Conservation (phyloP, 306 rosid genomes). For the Canavalia ensiformis region DNA sequence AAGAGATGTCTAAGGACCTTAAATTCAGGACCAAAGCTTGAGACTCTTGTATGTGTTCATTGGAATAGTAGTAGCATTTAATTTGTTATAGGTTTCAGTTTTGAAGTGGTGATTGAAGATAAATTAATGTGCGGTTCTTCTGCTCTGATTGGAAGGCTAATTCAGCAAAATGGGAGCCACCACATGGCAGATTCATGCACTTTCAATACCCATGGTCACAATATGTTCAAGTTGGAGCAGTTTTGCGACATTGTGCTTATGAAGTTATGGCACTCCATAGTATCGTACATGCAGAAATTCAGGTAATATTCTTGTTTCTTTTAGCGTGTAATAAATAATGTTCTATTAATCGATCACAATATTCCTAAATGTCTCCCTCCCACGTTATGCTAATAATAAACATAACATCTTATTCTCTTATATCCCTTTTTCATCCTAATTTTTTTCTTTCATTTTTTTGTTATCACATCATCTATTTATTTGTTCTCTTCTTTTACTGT, state of each 20-base stretch:
- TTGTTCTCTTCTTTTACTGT: too few relatives aligned
- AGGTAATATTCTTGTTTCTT: conserved; percentile 48
- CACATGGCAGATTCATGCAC: conserved; percentile 79
- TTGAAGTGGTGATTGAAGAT: neutral
- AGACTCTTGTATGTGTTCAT: conserved; percentile 59
- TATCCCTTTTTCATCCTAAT: too few relatives aligned
- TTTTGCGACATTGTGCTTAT: conserved; percentile 72
- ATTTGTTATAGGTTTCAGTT: neutral
- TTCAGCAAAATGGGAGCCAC: conserved; percentile 91
- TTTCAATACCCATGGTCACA: conserved; percentile 79
- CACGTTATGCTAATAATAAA: neutral
- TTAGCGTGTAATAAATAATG: neutral
- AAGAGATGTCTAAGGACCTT: conserved; percentile 66
- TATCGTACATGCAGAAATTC: conserved; percentile 79
- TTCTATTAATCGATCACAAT: conserved; percentile 15
- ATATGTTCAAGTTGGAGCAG: conserved; percentile 75
- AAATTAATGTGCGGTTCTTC: neutral
- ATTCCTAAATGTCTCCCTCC: conserved; percentile 10
- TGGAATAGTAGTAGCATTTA: neutral
- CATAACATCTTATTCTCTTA: too few relatives aligned
- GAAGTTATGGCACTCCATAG: conserved; percentile 86
- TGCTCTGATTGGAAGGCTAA: conserved; percentile 57
- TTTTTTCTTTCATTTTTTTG: too few relatives aligned
- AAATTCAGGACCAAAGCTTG: conserved; percentile 72
- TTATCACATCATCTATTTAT: too few relatives aligned